Conservation (phyloP, 1,284 basidiomycete genomes). For the Sanghuangporus baumii region DNA sequence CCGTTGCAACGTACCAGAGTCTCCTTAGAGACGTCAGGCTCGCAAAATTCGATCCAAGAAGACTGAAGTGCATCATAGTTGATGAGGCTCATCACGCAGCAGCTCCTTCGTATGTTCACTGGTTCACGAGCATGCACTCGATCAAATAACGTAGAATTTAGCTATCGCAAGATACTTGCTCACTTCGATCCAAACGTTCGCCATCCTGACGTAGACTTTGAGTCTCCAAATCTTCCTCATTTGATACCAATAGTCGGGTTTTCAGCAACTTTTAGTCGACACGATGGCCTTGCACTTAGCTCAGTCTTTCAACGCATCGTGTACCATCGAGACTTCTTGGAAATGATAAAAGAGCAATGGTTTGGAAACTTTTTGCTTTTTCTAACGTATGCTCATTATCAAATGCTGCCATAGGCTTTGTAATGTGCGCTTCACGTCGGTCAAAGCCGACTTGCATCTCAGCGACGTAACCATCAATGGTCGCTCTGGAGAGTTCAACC, state of each 20-base stretch:
- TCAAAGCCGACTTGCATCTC: conserved; percentile 70
- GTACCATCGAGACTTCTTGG: conserved; percentile 88
- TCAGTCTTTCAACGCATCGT: conserved; percentile 90
- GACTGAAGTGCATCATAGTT: conserved; percentile 80
- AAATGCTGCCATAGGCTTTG: conserved; percentile 58
- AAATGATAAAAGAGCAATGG: conserved; percentile 95
- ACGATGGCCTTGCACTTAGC: conserved; percentile 86
- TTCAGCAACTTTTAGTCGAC: conserved; percentile 90
- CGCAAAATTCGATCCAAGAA: conserved; percentile 71
- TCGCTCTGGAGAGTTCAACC: conserved; percentile 73
- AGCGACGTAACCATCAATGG: conserved; percentile 59
- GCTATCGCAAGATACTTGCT: conserved; percentile 75
- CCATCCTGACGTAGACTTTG: conserved; percentile 41
- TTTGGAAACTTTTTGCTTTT: conserved; percentile 27
- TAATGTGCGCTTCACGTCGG: conserved; percentile 76
- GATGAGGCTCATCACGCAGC: conserved; percentile 97
- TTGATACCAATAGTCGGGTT: conserved; percentile 88
- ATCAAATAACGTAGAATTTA: conserved; percentile 25
- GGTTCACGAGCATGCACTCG: neutral
- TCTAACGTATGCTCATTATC: neutral
- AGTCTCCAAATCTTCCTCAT: conserved; percentile 33
- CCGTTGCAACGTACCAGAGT: conserved; percentile 92
- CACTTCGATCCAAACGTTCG: conserved; percentile 65
- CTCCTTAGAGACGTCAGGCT: conserved; percentile 63
- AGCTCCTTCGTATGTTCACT: conserved; percentile 67